A percentile compares a stretch with the other conserved stretches of the same genome.
These are phyloP conservation scores for Talaromyces sp. DNA, from an alignment of 2,329 filamentous ascomycete species.

Conservation along the genomic window DNA sequence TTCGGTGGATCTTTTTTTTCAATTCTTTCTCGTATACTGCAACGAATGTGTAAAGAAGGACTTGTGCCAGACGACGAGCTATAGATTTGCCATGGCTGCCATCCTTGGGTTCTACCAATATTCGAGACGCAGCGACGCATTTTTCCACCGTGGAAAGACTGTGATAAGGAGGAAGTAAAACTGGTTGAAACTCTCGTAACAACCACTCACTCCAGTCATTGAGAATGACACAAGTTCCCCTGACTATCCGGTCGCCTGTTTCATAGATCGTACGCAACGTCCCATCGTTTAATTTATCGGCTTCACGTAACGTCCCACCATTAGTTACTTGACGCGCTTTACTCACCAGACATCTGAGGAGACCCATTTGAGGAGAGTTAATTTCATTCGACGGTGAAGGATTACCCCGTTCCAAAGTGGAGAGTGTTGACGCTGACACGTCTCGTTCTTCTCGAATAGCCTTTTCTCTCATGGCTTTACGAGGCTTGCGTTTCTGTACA, in stretches of 20 bases:
- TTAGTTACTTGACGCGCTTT: neutral
- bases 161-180: neutral
- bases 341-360: neutral
- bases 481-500: neutral
- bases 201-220: neutral
- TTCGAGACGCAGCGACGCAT: neutral
- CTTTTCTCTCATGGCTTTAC: neutral
- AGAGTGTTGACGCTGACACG: neutral
- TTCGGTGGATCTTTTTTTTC: neutral
- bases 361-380: neutral
- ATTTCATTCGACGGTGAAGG: neutral
- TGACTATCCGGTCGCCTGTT: neutral
- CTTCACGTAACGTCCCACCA: neutral
- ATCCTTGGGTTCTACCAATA: neutral
- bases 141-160: neutral
- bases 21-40: neutral
- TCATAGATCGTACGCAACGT: neutral
- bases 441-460: neutral
- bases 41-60: slow-evolving; percentile 6
- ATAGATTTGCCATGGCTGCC: neutral
- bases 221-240: neutral
- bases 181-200: neutral
- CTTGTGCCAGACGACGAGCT: neutral
- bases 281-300: neutral
- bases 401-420: neutral